These are phyloP conservation scores for Mortierella sp. DNA, from an alignment of 371 early-diverging fungal genomes.

Conservation along the genomic window DNA sequence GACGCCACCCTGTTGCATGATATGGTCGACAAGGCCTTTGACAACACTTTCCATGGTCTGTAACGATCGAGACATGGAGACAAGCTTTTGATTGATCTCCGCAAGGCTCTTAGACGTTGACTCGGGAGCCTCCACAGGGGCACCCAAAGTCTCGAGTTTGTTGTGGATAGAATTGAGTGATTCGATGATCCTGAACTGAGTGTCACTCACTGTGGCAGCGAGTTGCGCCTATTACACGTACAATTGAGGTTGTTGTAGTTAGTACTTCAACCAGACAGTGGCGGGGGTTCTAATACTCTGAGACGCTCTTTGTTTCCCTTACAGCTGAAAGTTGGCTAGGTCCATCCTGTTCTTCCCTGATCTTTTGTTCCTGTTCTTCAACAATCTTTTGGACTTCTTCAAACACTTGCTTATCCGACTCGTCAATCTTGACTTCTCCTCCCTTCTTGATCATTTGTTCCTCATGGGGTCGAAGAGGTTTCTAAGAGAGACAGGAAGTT, in stretches of 20 bases:
- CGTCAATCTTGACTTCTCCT: conserved; percentile 60
- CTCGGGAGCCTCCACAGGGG: conserved; percentile 54
- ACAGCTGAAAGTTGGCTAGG: conserved; percentile 20
- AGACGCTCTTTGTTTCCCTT: conserved; percentile 14
- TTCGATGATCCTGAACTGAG: conserved; percentile 77
- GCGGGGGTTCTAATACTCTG: too few relatives aligned
- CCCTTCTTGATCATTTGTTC: conserved; percentile 69
- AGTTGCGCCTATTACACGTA: conserved; percentile 47
- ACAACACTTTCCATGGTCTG: conserved; percentile 85
- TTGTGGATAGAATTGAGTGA: conserved; percentile 67
- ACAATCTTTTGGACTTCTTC: conserved; percentile 47
- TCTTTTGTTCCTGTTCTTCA: conserved; percentile 33
- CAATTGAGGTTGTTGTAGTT: too few relatives aligned
- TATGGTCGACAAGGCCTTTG: conserved; percentile 65
- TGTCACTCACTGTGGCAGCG: conserved; percentile 62
- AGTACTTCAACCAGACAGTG: too few relatives aligned
- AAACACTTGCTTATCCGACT: conserved; percentile 32
- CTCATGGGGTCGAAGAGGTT: conserved; percentile 66
- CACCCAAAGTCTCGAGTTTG: conserved; percentile 67
- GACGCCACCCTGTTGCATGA: conserved; percentile 51
- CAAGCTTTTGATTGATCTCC: conserved; percentile 37
- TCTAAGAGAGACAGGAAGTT: too few relatives aligned
- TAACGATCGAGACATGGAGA: conserved; percentile 78
- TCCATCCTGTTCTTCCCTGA: conserved; percentile 33
- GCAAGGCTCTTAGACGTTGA: conserved; percentile 27